These are phyloP conservation scores for Cucumis sativus DNA, from an alignment of 306 rosid species.

Conservation along the genomic window Cucumber_9930_V3 NC_026657.2:3208001-3208500, in stretches of 20 bases:
- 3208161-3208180: slow-evolving; percentile 18
- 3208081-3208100: neutral
- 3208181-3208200: slow-evolving; percentile 16
- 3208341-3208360: slow-evolving; percentile 14
- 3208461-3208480: slow-evolving; percentile 18
- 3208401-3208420: slow-evolving; percentile 14
- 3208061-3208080: neutral
- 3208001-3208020: slow-evolving; percentile 18
- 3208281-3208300: slow-evolving; percentile 44
- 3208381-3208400: slow-evolving; percentile 6
- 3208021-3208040: neutral
- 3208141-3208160: slow-evolving; percentile 12
- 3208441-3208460: slow-evolving; percentile 7
- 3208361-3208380: slow-evolving; percentile 18
- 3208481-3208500: slow-evolving; percentile 16
- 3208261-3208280: slow-evolving; percentile 31
- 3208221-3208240: slow-evolving; percentile 28
- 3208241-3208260: slow-evolving; percentile 19
- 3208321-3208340: slow-evolving; percentile 18
- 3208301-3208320: slow-evolving; percentile 17
- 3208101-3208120: slow-evolving; percentile 9
- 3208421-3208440: slow-evolving; percentile 21
- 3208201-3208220: slow-evolving; percentile 19
- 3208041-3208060: neutral
- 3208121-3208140: slow-evolving; percentile 18